Evolutionary conservation across 2,329 filamentous ascomycete species (phyloP).

Genomic region (Fusarium xyrophilum): DNA sequence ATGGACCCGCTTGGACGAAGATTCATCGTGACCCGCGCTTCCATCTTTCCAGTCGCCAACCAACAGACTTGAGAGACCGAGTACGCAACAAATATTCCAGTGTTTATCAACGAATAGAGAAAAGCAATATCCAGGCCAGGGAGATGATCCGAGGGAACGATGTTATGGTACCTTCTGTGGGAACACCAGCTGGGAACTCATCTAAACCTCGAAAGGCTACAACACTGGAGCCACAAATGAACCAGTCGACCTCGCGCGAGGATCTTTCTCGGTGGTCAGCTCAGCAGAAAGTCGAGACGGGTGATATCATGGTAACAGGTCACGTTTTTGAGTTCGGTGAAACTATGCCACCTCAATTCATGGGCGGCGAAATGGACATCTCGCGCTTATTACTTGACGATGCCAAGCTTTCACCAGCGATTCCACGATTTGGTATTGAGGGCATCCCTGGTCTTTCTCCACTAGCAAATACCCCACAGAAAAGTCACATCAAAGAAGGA

Average conservation of each 20-base stretch:
- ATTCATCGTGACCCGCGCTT: slow-evolving; percentile 68
- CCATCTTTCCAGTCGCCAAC: slow-evolving; percentile 64
- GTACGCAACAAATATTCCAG: slow-evolving; percentile 69
- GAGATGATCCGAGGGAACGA: slow-evolving; percentile 51
- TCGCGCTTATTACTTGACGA: slow-evolving; percentile 66
- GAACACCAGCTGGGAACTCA: slow-evolving; percentile 57
- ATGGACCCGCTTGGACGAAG: slow-evolving; percentile 70
- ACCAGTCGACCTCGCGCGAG: slow-evolving; percentile 53
- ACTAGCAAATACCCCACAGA: slow-evolving; percentile 23
- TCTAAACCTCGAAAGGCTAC: slow-evolving; percentile 50
- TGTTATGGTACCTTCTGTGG: slow-evolving; percentile 60
- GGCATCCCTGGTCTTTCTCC: slow-evolving; percentile 37
- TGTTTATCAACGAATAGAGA: slow-evolving; percentile 64
- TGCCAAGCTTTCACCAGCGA: slow-evolving; percentile 43
- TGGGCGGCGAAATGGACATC: slow-evolving; percentile 67
- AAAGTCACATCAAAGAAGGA: slow-evolving; percentile 25
- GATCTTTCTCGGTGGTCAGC: slow-evolving; percentile 55
- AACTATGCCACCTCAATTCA: slow-evolving; percentile 48
- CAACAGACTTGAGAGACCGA: slow-evolving; percentile 68
- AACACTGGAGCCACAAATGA: slow-evolving; percentile 50
- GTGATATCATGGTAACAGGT: slow-evolving; percentile 36
- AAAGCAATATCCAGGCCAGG: slow-evolving; percentile 57
- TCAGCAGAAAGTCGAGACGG: slow-evolving; percentile 45
- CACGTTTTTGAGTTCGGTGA: slow-evolving; percentile 56
- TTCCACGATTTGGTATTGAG: slow-evolving; percentile 41